Evolutionary conservation across 2,329 filamentous ascomycete genomes (phyloP).

Genomic region (Aureobasidium sp.): DNA sequence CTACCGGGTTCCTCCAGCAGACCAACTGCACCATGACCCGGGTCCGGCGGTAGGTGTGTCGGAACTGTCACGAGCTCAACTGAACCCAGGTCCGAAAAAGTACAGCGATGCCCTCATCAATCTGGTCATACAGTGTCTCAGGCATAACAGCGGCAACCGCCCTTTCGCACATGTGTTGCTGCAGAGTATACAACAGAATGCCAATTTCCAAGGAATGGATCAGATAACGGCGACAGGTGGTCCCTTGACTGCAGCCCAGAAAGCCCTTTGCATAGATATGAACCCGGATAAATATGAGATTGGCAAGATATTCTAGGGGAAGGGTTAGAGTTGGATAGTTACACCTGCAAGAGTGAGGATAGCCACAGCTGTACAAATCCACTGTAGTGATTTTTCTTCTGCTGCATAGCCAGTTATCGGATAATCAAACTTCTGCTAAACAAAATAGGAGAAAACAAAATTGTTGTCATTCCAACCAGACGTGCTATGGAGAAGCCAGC

Average conservation of each 20-base stretch:
- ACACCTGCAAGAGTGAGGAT: not conserved
- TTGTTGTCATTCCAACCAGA: not conserved
- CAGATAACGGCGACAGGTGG: not conserved
- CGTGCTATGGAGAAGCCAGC: not conserved
- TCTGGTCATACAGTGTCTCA: not conserved
- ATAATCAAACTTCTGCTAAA: not conserved
- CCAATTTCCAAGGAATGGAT: not conserved
- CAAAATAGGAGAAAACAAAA: not conserved
- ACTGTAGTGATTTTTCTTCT: not conserved
- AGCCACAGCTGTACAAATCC: not conserved
- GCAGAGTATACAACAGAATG: not conserved
- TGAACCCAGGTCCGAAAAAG: not conserved
- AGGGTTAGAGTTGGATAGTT: not conserved
- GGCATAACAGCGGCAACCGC: not conserved
- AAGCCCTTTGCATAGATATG: not conserved
- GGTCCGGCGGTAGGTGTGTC: not conserved
- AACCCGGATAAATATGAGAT: not conserved
- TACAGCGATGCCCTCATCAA: not conserved
- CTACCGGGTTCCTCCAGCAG: not conserved
- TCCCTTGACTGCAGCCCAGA: not conserved
- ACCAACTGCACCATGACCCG: not conserved
- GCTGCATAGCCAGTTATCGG: not conserved
- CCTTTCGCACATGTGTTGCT: not conserved
- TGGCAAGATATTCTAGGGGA: not conserved
- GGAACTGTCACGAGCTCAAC: not conserved